Base-by-base conservation (phyloP, 2,329 filamentous ascomycete species). In the Trichothecium roseum region DNA sequence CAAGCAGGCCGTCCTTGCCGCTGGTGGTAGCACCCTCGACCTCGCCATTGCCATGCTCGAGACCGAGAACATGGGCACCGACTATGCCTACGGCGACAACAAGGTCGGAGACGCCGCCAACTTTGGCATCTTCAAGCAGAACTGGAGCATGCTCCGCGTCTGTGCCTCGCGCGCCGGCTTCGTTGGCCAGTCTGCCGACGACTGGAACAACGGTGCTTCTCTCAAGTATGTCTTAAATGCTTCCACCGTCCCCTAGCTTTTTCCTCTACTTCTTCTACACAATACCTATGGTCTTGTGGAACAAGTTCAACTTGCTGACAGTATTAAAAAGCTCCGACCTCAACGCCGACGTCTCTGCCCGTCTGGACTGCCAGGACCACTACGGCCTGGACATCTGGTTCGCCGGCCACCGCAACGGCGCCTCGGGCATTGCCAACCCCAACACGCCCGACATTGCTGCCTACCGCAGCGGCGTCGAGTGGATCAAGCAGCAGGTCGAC, bases 91-190 rank as follows among this genome's bases (percentile, higher is more conserved):
- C 18, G 40, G 51, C 10, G 50, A 54, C 27, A 50, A 50, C 28
- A 54, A 54, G 33, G 37, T 32, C 8, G 43, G 47, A 13, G 52
- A 53, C 13, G 37, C 43, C 5, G 45, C 52, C 34, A 54, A 54
- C 38, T 54, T 53, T 32, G 52, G 52, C 16, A 40, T 53, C 26
- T 52, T 53, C 47, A 53, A 53, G 45, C 51, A 54, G 37, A 53
- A 54, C 33, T 52, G 49, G 49, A 43, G 40, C 35, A 52, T 53
- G 39, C 40, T 52, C 28, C 40, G 50, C 13, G 39, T 41, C 12
- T 56, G 47, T 32, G 46, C 45, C 10, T 45, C 44, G 8, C 32
- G 39, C 5, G 39, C 37, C 17, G 38, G 43, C 14, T 53, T 53
- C 32, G 9, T 34, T 6, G 49, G 48, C 5, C 30, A 51, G 37